Evolutionary conservation across 2,329 filamentous ascomycete genomes (phyloP), one percentile per base, ranked within the genome.

Genomic region (Shiraia sp.): DNA sequence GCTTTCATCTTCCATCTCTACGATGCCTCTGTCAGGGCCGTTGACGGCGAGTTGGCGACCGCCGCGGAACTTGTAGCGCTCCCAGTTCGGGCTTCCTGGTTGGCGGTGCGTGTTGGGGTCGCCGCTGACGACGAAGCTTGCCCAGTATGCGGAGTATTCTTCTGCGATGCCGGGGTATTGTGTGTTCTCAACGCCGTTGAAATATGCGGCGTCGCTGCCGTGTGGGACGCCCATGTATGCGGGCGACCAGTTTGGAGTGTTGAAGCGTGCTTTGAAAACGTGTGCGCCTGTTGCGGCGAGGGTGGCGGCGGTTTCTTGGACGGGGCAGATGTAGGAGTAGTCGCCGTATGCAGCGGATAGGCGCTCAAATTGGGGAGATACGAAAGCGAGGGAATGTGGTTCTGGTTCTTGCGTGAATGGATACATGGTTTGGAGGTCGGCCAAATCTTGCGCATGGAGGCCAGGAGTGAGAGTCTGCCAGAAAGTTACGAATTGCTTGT

Each of bases 321-420:
- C 64, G 0, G 65, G 64, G 41, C 65, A 68, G 32, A 66, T 69
- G 45, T 68, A 69, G 1, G 54, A 51, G 40, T 64, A 69, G 40
- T 69, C 63, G 19, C 60, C 65, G 14, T 66, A 67, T 0, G 75
- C 71, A 1, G 73, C 72, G 0, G 70, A 63, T 3, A 78, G 36
- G 3, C 75, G 71, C 26, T 74, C 58, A 40, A 72, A 78, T 46
- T 78, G 75, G 2, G 51, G 43, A 14, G 70, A 72, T 13, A 73
- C 69, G 10, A 70, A 72, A 0, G 68, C 69, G 23, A 65, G 50
- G 14, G 61, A 58, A 27, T 65, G 71, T 0, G 66, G 40, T 28
- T 53, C 48, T 7, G 58, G 49, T 4, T 40, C 19, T 6, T 49
- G 27, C 13, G 54, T 40, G 13, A 65, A 59, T 0, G 26, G 75